Evolutionary conservation across 257 asterid genomes (phyloP), one percentile per base, ranked within the genome.

Genomic region (Solanum etuberosum): DNA sequence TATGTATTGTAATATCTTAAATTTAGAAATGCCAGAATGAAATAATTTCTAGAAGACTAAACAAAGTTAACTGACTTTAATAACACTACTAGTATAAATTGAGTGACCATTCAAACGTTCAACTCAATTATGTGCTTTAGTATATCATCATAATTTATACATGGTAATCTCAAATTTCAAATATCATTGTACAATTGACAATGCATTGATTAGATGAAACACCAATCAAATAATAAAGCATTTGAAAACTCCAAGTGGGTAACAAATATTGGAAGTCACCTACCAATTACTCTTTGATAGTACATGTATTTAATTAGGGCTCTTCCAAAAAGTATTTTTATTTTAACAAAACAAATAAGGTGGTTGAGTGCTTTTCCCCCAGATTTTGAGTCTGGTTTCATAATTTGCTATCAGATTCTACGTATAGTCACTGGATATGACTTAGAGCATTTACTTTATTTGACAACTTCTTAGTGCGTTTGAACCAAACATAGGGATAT

Each of bases 231-330:
- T 80, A 80, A 80, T 84, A 61, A 34, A 37, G 12, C 11, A 7
- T 63, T 35, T 13, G 4, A 5, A 14, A 57, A 59, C 42, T 27
- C 72, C 27, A 83, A 87, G 72, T 87, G 86, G 65, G 83, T 46
- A 73, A 85, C 29, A 73, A 40, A 29, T 86, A 73, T 72, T 67
- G 23, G 61, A 42, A 51, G 5, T 71, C 86, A 89, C 90, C 90
- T 48, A 89, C 88, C 67, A 54, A 18, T 71, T 67, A 37, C 1
- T 76, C 35, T n/a, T n/a, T 76, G 12, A 76, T 40, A n/a, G 83
- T 1, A 20, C 23, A 77, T 40, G 83, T 77, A 40, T 38, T 3
- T 61, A 77, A 77, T n/a, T 40, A 40, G 57, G 35, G 37, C 20
- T 67, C 57, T 18, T 84, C 9, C 31, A 27, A 61, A 37, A 27